A percentile compares a stretch with the other conserved stretches of the same genome.
These are phyloP conservation scores for Botrytis porri DNA, from an alignment of 2,329 filamentous ascomycete genomes.

Conservation along the genomic window DNA sequence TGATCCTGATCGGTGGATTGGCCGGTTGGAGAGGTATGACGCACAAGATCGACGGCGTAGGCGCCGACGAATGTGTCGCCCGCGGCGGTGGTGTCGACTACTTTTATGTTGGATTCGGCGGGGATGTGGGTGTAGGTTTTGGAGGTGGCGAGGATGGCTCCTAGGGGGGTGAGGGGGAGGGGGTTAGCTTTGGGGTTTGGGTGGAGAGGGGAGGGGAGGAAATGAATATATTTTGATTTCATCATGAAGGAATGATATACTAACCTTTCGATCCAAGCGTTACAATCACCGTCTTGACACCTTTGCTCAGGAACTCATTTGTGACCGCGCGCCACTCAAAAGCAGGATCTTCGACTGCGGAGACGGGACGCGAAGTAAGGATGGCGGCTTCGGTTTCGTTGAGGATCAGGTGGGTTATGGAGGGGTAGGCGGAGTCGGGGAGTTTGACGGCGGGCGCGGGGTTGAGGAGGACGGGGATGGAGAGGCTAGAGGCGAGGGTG, in stretches of 20 bases:
- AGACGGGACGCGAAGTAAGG: conserved; percentile 52
- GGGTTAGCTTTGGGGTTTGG: not conserved
- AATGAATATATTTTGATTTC: not conserved
- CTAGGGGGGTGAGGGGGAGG: not conserved
- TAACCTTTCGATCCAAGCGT: conserved; percentile 75
- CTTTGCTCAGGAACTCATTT: conserved; percentile 60
- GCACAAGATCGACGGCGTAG: conserved; percentile 73
- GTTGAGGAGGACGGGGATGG: conserved; percentile 72
- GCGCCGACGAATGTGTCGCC: conserved; percentile 93
- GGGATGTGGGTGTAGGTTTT: conserved; percentile 50
- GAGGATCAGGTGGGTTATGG: conserved; percentile 75
- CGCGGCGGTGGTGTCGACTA: conserved; percentile 90
- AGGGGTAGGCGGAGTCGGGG: conserved; percentile 62
- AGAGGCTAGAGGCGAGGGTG: conserved; percentile 45
- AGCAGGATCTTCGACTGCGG: conserved; percentile 47
- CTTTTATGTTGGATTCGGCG: conserved; percentile 65
- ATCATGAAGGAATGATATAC: not conserved
- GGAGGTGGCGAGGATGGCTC: conserved; percentile 60
- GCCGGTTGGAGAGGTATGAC: conserved; percentile 25
- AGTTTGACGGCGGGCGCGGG: conserved; percentile 74
- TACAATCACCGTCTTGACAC: conserved; percentile 75
- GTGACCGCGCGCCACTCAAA: conserved; percentile 46
- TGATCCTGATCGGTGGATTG: too few species aligned
- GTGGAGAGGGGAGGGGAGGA: fast-evolving
- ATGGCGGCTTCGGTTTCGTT: conserved; percentile 88